Evolutionary conservation across 1,284 basidiomycete genomes (phyloP).

Genomic region (Sutorius eximius): DNA sequence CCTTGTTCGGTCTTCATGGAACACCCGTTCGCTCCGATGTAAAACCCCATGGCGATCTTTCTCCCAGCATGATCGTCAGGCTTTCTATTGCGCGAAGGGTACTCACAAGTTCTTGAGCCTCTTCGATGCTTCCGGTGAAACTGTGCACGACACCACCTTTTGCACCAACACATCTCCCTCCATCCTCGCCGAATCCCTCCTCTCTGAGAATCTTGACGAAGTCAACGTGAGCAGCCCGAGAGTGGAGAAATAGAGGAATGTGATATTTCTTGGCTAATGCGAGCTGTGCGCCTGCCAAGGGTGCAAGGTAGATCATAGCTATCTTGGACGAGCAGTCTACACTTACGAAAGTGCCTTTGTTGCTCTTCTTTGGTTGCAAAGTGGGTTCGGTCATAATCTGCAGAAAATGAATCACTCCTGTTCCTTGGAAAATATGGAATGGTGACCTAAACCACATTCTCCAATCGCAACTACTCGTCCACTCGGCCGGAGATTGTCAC

Average conservation of each 20-base stretch:
- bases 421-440: neutral
- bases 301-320: neutral
- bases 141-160: conserved; percentile 83
- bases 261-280: conserved; percentile 68
- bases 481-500: conserved; percentile 50
- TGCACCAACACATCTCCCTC: conserved; percentile 54
- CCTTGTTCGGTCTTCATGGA: conserved; percentile 81
- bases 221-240: conserved; percentile 73
- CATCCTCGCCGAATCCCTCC: conserved; percentile 62
- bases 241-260: conserved; percentile 86
- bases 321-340: neutral
- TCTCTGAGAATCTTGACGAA: conserved; percentile 68
- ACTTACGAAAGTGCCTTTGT: conserved; percentile 64
- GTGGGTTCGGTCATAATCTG: conserved; percentile 84
- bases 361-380: conserved; percentile 70
- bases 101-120: conserved; percentile 70
- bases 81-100: neutral
- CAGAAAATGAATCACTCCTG: conserved; percentile 1
- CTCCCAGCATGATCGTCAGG: neutral
- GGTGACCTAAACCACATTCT: conserved; percentile 82
- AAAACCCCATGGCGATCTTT: conserved; percentile 69
- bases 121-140: conserved; percentile 74
- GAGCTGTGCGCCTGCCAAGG: conserved; percentile 55
- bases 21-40: conserved; percentile 74
- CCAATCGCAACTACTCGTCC: conserved; percentile 77